Base-by-base conservation (phyloP, 2,329 filamentous ascomycete genomes). In the Coniochaeta hoffmannii region DNA sequence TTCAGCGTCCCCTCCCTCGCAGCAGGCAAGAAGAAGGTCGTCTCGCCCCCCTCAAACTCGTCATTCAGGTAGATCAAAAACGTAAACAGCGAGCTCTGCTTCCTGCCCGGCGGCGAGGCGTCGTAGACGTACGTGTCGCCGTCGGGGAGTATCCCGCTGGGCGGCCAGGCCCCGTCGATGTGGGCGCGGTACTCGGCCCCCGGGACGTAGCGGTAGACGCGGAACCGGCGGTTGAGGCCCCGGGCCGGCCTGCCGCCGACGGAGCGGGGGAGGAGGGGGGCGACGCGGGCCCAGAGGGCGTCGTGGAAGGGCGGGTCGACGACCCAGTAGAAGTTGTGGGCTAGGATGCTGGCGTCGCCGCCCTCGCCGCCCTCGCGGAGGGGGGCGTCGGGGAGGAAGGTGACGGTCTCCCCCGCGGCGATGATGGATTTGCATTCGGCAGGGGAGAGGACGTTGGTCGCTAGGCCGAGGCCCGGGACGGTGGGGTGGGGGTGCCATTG, bases 301-400 rank as follows among this genome's bases (percentile, higher is more conserved):
- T 85, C 78, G 62, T 85, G 80, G 65, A 88, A 88, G 0, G 75
- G 73, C 22, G 75, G 72, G 60, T 89, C 86, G 12, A 84, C 75
- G 9, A 89, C 75, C 86, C 86, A 89, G 71, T 88, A 88, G 61
- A 89, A 87, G 67, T 88, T 89, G 71, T 89, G 86, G 0, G 86
- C 86, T 1, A 88, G 68, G 50, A 88, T 78, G 62, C 83, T 87
- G 24, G 76, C 75, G 54, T 87, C 83, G 15, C 81, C 82, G 41
- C 85, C 82, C n/a, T 87, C 83, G 15, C 81, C 82, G 41, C 85
- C 82, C n/a, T 83, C 81, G 2, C 83, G 80, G 30, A 88, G 71
- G 0, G 86, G 86, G 0, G 83, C 82, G 62, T 89, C 86, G 0
- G 86, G 86, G 0, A 85, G 73, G 59, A 88, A 89, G 7, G 79